Conservation (phyloP, 495 filamentous ascomycete genomes). For the Saxophila tyrrhenica region DNA sequence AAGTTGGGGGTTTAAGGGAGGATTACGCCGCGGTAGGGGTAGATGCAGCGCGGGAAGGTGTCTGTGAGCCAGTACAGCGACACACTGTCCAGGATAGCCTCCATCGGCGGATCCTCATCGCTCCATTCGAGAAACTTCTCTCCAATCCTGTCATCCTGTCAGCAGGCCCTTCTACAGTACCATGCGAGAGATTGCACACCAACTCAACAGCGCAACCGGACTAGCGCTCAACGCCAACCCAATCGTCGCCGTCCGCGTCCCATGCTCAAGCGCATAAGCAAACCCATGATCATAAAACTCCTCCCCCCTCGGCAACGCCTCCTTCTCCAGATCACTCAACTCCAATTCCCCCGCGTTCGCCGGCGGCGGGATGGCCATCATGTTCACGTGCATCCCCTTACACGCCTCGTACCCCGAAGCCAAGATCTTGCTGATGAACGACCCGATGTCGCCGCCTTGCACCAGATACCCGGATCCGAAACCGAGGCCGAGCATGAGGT, state of each 20-base stretch:
- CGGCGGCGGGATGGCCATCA: constrained; percentile 1
- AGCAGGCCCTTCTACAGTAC: background rate
- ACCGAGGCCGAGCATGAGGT: constrained; percentile 49
- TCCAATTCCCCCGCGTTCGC: background rate
- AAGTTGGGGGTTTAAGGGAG: background rate
- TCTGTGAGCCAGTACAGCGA: constrained; percentile 59
- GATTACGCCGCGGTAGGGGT: constrained; percentile 37
- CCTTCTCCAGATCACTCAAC: constrained; percentile 14
- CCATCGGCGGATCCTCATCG: constrained; percentile 41
- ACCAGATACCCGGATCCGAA: constrained; percentile 51
- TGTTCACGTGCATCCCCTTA: constrained; percentile 33
- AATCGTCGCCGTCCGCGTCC: constrained; percentile 49
- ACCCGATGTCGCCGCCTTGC: constrained; percentile 60
- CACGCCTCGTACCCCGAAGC: constrained; percentile 12
- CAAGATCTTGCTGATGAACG: constrained; percentile 26
- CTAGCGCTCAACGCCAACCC: constrained; percentile 44
- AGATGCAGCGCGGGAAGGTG: constrained; percentile 46
- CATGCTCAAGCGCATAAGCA: constrained; percentile 49
- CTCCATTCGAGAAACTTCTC: constrained; percentile 61
- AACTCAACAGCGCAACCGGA: constrained; percentile 53
- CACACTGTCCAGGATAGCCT: constrained; percentile 46
- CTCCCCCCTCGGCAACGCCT: constrained; percentile 19
- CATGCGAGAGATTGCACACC: constrained; percentile 23
- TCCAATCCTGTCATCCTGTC: constrained; percentile 32
- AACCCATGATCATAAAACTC: constrained; percentile 33